phyloP scores from a whole-genome alignment of 495 filamentous ascomycete genomes.

The Neurospora sp. region DNA sequence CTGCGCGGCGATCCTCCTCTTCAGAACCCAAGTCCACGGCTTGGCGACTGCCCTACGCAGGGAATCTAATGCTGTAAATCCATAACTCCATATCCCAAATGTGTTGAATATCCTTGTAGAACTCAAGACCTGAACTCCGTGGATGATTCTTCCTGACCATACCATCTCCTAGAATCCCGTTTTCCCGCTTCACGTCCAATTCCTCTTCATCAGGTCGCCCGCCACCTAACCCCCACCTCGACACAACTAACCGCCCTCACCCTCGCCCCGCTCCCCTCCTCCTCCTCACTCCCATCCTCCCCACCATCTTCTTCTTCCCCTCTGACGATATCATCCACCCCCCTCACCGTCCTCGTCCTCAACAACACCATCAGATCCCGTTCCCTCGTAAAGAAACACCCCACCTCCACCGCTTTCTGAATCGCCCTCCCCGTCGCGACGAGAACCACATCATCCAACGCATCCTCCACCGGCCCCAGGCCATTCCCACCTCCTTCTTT shows the following conservation, averaged over 20 bases:
- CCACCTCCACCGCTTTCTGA: slow-evolving; percentile 54
- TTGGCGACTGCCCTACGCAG: too few species aligned
- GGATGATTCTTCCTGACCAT: neutral
- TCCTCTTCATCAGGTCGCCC: neutral
- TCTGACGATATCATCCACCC: slow-evolving; percentile 58
- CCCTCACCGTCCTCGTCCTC: slow-evolving; percentile 53
- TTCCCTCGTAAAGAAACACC: slow-evolving; percentile 51
- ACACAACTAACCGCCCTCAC: slow-evolving; percentile 39
- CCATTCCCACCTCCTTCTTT: neutral
- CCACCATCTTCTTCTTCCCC: slow-evolving; percentile 35
- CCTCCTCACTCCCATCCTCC: slow-evolving; percentile 31
- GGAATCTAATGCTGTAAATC: neutral
- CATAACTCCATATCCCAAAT: neutral
- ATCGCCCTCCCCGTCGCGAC: slow-evolving; percentile 78
- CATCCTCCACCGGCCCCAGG: slow-evolving; percentile 4
- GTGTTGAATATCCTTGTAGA: neutral
- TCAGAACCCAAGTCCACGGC: neutral
- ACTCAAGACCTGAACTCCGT: neutral
- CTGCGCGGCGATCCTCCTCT: neutral
- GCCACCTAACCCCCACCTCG: slow-evolving; percentile 23
- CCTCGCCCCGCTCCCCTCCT: slow-evolving; percentile 50
- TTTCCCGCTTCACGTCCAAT: neutral
- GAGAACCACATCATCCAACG: slow-evolving; percentile 49
- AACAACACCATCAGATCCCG: slow-evolving; percentile 45
- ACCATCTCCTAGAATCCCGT: neutral